Percentiles rank a stretch among this genome's conserved stretches.
Evolutionary conservation across 495 filamentous ascomycete species (phyloP).

Genomic region (Pyrenula massariospora): DNA sequence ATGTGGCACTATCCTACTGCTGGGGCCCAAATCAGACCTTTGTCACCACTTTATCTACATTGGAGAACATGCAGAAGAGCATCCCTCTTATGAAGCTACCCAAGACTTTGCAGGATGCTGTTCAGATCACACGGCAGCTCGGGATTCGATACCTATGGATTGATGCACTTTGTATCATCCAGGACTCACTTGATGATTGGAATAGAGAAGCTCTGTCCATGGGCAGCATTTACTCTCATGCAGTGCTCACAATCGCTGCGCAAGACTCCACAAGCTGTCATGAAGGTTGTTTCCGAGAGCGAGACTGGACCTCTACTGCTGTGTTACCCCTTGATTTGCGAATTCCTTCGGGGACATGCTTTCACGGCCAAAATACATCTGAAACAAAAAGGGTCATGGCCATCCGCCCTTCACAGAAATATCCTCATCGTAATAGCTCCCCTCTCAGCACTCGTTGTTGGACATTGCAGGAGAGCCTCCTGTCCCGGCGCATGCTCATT

Average conservation of each 20-base stretch:
- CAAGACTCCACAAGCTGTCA: not conserved
- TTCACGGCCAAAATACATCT: not conserved
- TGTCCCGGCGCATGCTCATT: not conserved
- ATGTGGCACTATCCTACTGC: conserved; percentile 9
- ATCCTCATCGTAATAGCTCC: not conserved
- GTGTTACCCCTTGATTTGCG: conserved; percentile 4
- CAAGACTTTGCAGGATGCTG: conserved; percentile 9
- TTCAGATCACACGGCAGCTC: conserved; percentile 8
- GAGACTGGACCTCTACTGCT: conserved; percentile 27
- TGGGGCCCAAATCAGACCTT: conserved; percentile 6
- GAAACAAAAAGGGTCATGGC: not conserved
- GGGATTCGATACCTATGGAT: conserved; percentile 15
- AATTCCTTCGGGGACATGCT: not conserved
- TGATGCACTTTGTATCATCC: conserved; percentile 12
- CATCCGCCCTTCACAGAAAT: not conserved
- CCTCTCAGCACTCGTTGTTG: not conserved
- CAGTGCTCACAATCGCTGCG: conserved; percentile 6
- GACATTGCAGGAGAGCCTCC: not conserved
- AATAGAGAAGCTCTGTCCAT: conserved; percentile 7
- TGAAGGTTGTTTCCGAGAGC: conserved; percentile 27
- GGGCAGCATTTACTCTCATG: conserved; percentile 6
- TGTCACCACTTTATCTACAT: not conserved
- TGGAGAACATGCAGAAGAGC: not conserved
- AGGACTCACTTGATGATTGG: conserved; percentile 10
- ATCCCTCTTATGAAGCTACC: conserved; percentile 3